Conservation (phyloP, 495 filamentous ascomycete genomes). For the Hyaloscypha variabilis region DNA sequence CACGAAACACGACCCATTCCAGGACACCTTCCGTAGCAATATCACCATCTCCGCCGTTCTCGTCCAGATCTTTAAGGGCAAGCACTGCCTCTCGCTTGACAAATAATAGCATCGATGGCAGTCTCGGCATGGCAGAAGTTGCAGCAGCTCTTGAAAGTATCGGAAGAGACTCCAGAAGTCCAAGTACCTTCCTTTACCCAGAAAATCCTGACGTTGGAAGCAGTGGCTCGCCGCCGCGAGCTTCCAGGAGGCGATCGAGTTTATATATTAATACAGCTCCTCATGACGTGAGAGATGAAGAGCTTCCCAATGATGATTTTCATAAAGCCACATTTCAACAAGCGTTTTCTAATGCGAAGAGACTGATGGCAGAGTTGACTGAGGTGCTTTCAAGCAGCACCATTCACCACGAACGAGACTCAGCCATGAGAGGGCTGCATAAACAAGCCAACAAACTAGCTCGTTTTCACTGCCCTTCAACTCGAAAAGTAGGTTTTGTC, state of each 20-base stretch:
- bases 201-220: not conserved
- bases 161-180: not conserved
- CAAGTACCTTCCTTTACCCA: conserved; percentile 1
- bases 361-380: conserved; percentile 31
- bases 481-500: conserved; percentile 42
- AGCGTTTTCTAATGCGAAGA: conserved; percentile 33
- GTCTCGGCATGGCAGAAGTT: conserved; percentile 17
- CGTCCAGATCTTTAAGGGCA: not conserved
- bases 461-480: conserved; percentile 37
- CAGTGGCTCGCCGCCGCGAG: not conserved
- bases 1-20: not conserved
- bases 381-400: conserved; percentile 35
- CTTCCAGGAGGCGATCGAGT: conserved; percentile 22
- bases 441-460: conserved; percentile 33
- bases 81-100: not conserved
- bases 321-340: conserved; percentile 37
- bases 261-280: conserved; percentile 8
- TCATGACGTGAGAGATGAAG: conserved; percentile 38
- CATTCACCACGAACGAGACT: conserved; percentile 36
- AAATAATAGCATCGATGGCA: conserved; percentile 11
- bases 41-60: not conserved
- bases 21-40: conserved; percentile 16
- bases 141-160: conserved; percentile 14
- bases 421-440: conserved; percentile 37
- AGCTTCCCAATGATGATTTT: conserved; percentile 37